Evolutionary conservation across 306 rosid genomes (phyloP), one percentile per base, ranked within the genome.

Genomic region (Cucumis sativus): DNA sequence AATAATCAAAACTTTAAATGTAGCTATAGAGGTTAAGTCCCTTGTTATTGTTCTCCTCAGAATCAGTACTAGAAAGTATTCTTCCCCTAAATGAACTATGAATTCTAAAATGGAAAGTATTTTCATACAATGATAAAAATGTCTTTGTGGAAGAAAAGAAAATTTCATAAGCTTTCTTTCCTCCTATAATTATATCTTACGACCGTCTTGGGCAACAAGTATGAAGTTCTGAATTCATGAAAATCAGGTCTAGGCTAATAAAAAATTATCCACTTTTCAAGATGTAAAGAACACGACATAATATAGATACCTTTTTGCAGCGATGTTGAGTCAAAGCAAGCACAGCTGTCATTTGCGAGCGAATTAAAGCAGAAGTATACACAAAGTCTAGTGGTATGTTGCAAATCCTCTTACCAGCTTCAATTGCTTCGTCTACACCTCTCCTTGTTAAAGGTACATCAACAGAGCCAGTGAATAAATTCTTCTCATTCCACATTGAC

Each of bases 261-360:
- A 66, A 37, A 40, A 7, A 2, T 23, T 64, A 64, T 18, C 73
- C 17, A 66, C 16, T 17, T n/a, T 39, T 37, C n/a, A 39, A 37
- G 51, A 66, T 39, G 51, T 5, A 66, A 16, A 16, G 4, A 63
- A 63, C 41, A 33, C 6, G 0, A 63, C 3, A 10, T 3, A 37
- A 40, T 71, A 77, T 87, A 95, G 71, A 77, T 87, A 95, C 98
- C 96, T 95, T 95, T 80, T n/a, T 86, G 37, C 97, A 91, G 40
- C 97, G 95, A 76, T 95, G 97, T 84, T 92, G 97, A 72, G 96
- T 92, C 98, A 95, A 92, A 70, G 97, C 97, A 77, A 95, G 98
- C 98, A 95, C 90, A 49, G 97, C 97, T 56, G 98, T 95, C 98
- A 95, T 92, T 79, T 92, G 98, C 17, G 97, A 96, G 59, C 97